phyloP scores from a whole-genome alignment of 495 filamentous ascomycete species.

The Penicillium paxilli region DNA sequence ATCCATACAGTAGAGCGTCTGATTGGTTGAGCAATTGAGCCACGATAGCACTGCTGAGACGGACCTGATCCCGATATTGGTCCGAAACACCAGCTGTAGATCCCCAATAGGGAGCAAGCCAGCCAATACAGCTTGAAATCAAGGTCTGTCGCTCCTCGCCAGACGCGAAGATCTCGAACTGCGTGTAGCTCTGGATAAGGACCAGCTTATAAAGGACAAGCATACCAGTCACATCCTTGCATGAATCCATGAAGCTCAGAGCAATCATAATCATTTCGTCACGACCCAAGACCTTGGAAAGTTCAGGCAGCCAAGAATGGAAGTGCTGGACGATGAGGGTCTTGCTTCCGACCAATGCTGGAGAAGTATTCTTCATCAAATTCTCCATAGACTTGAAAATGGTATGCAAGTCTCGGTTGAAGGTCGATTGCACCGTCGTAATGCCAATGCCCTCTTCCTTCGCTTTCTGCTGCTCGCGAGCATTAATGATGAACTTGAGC shows the following conservation, averaged over 20 bases:
- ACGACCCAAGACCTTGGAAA: constrained; percentile 69
- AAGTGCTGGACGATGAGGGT: constrained; percentile 96
- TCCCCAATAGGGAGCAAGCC: constrained; percentile 96
- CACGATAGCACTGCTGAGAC: constrained; percentile 86
- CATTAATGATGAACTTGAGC: constrained; percentile 92
- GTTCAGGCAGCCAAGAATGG: constrained; percentile 91
- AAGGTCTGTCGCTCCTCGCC: constrained; percentile 71
- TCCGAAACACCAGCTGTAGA: constrained; percentile 67
- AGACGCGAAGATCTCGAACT: constrained; percentile 73
- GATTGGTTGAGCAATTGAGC: constrained; percentile 77
- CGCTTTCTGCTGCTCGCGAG: constrained; percentile 78
- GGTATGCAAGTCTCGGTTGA: constrained; percentile 77
- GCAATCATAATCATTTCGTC: constrained; percentile 90
- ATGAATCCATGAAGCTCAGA: constrained; percentile 91
- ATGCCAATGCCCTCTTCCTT: constrained; percentile 91
- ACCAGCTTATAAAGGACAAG: constrained; percentile 92
- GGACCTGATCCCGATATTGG: constrained; percentile 91
- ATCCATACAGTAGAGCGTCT: constrained; percentile 78
- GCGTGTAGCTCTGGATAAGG: constrained; percentile 85
- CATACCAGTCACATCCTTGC: constrained; percentile 84
- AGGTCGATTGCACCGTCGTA: constrained; percentile 70
- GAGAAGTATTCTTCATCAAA: constrained; percentile 83
- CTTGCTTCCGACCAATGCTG: constrained; percentile 87
- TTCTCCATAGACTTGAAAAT: constrained; percentile 89
- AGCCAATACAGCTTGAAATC: constrained; percentile 79